phyloP scores from a whole-genome alignment of 1,284 basidiomycete species.

The Moesziomyces globuligerus region DNA sequence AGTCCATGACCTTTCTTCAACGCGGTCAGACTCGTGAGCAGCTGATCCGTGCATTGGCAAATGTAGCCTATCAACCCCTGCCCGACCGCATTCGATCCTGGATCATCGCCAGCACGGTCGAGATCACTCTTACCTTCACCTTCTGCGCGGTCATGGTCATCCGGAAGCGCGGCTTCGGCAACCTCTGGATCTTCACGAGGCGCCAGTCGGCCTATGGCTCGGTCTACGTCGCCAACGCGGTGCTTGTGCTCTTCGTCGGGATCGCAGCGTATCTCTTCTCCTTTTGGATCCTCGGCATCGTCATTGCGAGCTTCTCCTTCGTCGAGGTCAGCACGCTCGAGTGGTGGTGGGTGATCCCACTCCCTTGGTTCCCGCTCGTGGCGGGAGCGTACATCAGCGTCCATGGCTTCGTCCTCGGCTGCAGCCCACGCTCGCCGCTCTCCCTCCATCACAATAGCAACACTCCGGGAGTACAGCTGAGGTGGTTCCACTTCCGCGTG shows the following conservation, averaged over 20 bases:
- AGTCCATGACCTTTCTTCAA: slow-evolving; percentile 5
- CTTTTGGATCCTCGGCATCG: background rate
- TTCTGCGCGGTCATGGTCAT: slow-evolving; percentile 3
- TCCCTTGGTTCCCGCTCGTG: slow-evolving; percentile 12
- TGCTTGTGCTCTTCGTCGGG: slow-evolving; percentile 2
- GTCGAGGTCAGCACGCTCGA: background rate
- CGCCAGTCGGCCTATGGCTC: slow-evolving; percentile 2
- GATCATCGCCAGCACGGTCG: slow-evolving; percentile 9
- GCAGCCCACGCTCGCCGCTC: slow-evolving; percentile 16
- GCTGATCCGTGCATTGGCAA: background rate
- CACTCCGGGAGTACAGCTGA: background rate
- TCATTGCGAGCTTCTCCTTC: background rate
- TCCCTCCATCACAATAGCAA: background rate
- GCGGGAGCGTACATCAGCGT: slow-evolving; percentile 2
- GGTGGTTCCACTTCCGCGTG: slow-evolving; percentile 6
- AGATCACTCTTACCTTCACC: background rate
- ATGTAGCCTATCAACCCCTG: slow-evolving; percentile 1
- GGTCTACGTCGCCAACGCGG: slow-evolving; percentile 7
- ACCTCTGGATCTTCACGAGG: slow-evolving; percentile 8
- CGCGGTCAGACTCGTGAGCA: slow-evolving; percentile 1
- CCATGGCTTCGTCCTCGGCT: slow-evolving; percentile 13
- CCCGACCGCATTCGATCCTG: background rate
- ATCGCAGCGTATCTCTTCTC: slow-evolving; percentile 5
- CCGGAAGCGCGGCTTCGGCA: slow-evolving; percentile 5
- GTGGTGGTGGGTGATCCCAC: slow-evolving; percentile 16